phyloP scores from a whole-genome alignment of 2,329 filamentous ascomycete genomes.

The Paecilomyces niveus region DNA sequence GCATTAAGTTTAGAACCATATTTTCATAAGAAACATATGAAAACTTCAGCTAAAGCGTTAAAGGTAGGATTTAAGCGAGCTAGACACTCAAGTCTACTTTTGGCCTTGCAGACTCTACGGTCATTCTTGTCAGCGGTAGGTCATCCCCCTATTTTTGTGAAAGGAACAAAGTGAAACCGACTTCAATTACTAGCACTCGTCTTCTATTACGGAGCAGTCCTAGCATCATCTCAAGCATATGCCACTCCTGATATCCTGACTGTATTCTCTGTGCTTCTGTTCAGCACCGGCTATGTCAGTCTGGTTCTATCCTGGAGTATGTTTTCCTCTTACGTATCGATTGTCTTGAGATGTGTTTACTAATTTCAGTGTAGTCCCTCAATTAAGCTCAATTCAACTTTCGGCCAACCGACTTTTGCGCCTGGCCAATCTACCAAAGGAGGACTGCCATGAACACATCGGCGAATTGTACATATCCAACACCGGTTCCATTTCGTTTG shows the following conservation, averaged over 20 bases:
- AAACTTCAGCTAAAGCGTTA: conserved; percentile 47
- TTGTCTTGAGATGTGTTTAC: conserved; percentile 1
- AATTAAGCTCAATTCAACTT: conserved; percentile 67
- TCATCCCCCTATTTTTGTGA: not conserved
- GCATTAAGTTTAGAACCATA: conserved; percentile 65
- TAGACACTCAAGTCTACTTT: conserved; percentile 59
- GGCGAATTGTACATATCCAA: conserved; percentile 40
- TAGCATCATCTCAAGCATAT: conserved; percentile 48
- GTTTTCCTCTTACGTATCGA: conserved; percentile 5
- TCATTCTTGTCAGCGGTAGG: conserved; percentile 58
- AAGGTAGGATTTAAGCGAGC: conserved; percentile 60
- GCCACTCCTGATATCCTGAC: conserved; percentile 57
- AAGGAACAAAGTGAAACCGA: not conserved
- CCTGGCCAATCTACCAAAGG: conserved; percentile 55
- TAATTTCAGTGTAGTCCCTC: conserved; percentile 51
- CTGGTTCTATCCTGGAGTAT: conserved; percentile 58
- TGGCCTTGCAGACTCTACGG: conserved; percentile 68
- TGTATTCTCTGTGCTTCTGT: conserved; percentile 76
- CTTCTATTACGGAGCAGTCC: conserved; percentile 71
- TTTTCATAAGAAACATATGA: conserved; percentile 59
- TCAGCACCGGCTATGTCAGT: conserved; percentile 68
- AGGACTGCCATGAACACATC: conserved; percentile 51
- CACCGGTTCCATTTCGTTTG: conserved; percentile 50
- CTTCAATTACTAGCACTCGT: conserved; percentile 51
- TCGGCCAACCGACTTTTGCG: conserved; percentile 66